Conservation (phyloP, 2,329 filamentous ascomycete species). For the Pseudofabraea citricarpa region DNA sequence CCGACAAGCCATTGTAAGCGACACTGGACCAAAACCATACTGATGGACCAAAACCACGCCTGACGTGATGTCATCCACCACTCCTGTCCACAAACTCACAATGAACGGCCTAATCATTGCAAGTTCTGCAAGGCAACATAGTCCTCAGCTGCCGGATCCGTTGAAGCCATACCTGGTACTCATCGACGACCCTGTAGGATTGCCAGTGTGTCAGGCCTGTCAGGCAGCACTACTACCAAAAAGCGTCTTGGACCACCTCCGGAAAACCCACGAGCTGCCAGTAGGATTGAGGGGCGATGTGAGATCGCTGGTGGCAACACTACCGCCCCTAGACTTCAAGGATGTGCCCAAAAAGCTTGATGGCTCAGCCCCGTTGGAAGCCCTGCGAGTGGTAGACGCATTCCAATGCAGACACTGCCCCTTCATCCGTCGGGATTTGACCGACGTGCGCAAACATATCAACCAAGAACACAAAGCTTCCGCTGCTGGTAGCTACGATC, state of each 20-base stretch:
- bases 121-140: background rate
- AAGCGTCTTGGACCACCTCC: constrained; percentile 13
- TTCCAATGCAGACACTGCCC: constrained; percentile 14
- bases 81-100: background rate
- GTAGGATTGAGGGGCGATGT: constrained; percentile 5
- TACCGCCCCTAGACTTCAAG: constrained; percentile 7
- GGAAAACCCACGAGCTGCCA: constrained; percentile 15
- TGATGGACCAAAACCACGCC: constrained; percentile 4
- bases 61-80: background rate
- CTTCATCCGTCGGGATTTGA: constrained; percentile 14
- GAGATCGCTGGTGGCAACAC: constrained; percentile 3
- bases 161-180: constrained; percentile 5
- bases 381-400: constrained; percentile 10
- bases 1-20: background rate
- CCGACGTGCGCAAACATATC: constrained; percentile 16
- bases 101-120: background rate
- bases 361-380: constrained; percentile 6
- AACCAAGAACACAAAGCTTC: constrained; percentile 12
- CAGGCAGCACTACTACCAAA: constrained; percentile 13
- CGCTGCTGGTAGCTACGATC: constrained; percentile 10
- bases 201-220: constrained; percentile 12
- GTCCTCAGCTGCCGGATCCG: constrained; percentile 2
- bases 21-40: constrained; percentile 4
- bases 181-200: constrained; percentile 2
- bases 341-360: constrained; percentile 7